phyloP scores from a whole-genome alignment of 2,329 filamentous ascomycete species.

The Diaporthe citriasiana region DNA sequence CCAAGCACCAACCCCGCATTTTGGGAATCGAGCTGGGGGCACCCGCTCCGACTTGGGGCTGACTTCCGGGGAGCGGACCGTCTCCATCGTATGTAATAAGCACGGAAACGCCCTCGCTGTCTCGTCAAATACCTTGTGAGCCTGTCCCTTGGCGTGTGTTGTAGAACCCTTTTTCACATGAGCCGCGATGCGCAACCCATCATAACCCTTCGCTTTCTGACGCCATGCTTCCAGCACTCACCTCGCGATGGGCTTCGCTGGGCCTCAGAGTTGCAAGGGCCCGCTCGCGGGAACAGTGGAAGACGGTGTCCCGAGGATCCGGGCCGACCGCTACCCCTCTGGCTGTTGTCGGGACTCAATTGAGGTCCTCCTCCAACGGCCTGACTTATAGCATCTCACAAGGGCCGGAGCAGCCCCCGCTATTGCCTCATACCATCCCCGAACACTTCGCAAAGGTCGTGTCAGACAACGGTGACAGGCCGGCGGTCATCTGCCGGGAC shows the following conservation, averaged over 20 bases:
- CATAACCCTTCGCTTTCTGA: background rate
- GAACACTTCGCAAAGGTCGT: constrained; percentile 79
- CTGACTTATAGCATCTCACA: constrained; percentile 36
- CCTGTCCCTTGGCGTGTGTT: background rate
- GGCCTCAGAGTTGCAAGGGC: constrained; percentile 9
- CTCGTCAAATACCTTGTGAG: background rate
- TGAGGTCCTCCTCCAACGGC: constrained; percentile 28
- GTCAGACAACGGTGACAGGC: constrained; percentile 72
- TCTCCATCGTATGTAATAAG: background rate
- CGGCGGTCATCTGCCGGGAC: constrained; percentile 67
- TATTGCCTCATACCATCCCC: constrained; percentile 78
- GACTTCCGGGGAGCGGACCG: constrained; percentile 14
- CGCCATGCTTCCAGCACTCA: constrained; percentile 28
- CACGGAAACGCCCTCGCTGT: background rate
- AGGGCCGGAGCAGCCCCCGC: constrained; percentile 64
- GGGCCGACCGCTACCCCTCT: background rate
- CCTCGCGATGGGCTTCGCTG: background rate
- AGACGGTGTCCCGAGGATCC: background rate
- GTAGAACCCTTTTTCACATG: background rate
- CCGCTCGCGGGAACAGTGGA: background rate
- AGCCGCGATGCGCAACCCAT: constrained; percentile 1
- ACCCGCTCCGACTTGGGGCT: constrained; percentile 11
- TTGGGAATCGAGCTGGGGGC: constrained; percentile 24
- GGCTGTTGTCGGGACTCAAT: background rate
- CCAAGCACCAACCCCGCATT: constrained; percentile 30